Evolutionary conservation across 371 early-diverging fungal species (phyloP).

Genomic region (Mucor irregularis): DNA sequence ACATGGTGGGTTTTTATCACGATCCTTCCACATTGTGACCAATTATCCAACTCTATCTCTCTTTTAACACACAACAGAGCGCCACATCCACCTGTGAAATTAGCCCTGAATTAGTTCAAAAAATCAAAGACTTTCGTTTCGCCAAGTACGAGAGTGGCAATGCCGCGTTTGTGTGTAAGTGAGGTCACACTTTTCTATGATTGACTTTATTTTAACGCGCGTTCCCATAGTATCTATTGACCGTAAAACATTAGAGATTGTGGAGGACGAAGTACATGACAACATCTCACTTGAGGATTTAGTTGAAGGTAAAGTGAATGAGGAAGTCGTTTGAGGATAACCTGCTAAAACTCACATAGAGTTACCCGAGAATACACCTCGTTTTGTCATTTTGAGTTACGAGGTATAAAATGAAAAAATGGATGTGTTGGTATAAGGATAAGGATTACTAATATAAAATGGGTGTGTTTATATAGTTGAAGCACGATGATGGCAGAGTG

Average conservation of each 20-base stretch:
- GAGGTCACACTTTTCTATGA: not conserved
- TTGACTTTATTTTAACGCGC: not conserved
- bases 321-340: too few species aligned
- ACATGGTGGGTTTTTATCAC: too few species aligned
- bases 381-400: constrained; percentile 70
- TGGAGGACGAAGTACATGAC: constrained; percentile 56
- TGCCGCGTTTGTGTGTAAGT: constrained; percentile 62
- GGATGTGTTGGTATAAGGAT: not conserved
- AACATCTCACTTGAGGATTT: constrained; percentile 59
- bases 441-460: not conserved
- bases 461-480: constrained; percentile 26
- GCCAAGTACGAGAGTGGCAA: constrained; percentile 57
- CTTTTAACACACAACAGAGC: too few species aligned
- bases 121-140: constrained; percentile 63
- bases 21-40: too few species aligned
- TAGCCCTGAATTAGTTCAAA: constrained; percentile 51
- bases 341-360: too few species aligned
- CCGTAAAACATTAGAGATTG: constrained; percentile 48
- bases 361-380: constrained; percentile 71
- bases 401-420: constrained; percentile 35
- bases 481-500: constrained; percentile 62
- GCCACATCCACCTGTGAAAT: constrained; percentile 59
- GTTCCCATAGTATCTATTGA: constrained; percentile 58
- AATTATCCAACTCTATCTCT: too few species aligned
- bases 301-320: constrained; percentile 58